phyloP scores from a whole-genome alignment of 2,329 filamentous ascomycete genomes.

The Niveomyces coronatus region DNA sequence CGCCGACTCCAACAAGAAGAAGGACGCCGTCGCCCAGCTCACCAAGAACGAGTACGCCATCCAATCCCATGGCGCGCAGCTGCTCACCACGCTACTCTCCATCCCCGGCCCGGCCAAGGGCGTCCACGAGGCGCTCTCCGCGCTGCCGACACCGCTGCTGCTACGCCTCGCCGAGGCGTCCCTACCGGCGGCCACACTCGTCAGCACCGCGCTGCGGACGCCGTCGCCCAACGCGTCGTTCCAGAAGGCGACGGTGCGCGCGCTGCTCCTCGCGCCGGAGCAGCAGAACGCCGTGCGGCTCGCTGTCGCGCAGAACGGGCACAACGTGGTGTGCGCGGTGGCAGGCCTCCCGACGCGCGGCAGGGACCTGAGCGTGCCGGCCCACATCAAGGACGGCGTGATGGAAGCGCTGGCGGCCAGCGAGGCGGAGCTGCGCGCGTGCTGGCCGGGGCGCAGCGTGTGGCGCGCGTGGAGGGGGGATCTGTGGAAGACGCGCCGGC shows the following conservation, averaged over 20 bases:
- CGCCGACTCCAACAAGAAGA: constrained; percentile 25
- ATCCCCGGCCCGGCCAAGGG: constrained; percentile 62
- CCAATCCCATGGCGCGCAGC: constrained; percentile 63
- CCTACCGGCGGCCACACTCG: constrained; percentile 36
- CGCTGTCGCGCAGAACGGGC: constrained; percentile 39
- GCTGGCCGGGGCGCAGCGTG: constrained; percentile 44
- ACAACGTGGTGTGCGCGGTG: constrained; percentile 40
- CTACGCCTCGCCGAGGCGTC: constrained; percentile 53
- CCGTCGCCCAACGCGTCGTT: constrained; percentile 40
- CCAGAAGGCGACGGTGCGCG: constrained; percentile 44
- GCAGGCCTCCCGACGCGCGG: constrained; percentile 39
- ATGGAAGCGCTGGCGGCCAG: constrained; percentile 37
- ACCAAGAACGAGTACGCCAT: constrained; percentile 48
- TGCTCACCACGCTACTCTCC: constrained; percentile 69
- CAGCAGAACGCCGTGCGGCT: constrained; percentile 34
- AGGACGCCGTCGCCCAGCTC: constrained; percentile 25
- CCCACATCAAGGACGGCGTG: constrained; percentile 47
- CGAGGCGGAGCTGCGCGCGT: constrained; percentile 40
- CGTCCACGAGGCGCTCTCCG: constrained; percentile 61
- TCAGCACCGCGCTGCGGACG: constrained; percentile 39
- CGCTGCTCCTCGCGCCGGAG: constrained; percentile 36
- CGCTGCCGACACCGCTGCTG: constrained; percentile 44
- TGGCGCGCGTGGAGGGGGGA: constrained; percentile 51
- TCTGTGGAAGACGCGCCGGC: constrained; percentile 40
- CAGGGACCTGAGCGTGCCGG: constrained; percentile 38